These are phyloP conservation scores for Sextonia rubra DNA, from an alignment of 164 flowering plant species.

Conservation along the genomic window DNA sequence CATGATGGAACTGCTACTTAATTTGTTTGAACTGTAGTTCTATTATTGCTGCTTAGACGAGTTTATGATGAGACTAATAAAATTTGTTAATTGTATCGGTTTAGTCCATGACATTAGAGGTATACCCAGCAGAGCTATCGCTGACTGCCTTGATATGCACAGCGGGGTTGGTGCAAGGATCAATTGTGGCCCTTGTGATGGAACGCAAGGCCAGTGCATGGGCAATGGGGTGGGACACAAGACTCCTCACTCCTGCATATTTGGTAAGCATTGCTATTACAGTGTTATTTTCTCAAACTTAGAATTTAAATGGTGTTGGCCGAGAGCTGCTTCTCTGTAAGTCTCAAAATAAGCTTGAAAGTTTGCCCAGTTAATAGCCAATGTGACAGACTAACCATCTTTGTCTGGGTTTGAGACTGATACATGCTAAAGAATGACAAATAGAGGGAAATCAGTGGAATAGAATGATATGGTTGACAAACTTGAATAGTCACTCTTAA, in stretches of 20 bases:
- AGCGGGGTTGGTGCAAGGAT: constrained; percentile 59
- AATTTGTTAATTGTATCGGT: background rate
- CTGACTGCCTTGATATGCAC: constrained; percentile 63
- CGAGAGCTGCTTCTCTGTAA: too few species aligned
- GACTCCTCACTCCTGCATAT: constrained; percentile 73
- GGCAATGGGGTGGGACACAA: constrained; percentile 74
- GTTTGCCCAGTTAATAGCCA: too few species aligned
- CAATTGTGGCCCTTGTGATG: constrained; percentile 51
- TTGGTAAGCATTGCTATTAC: constrained; percentile 36
- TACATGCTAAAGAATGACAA: too few species aligned
- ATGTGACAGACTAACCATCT: too few species aligned
- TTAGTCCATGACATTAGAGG: constrained; percentile 65
- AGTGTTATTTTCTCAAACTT: too few species aligned
- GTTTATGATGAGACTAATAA: background rate
- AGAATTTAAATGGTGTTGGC: background rate
- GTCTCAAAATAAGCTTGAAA: background rate
- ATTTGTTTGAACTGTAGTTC: too few species aligned
- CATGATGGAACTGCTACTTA: background rate
- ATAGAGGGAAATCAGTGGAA: too few species aligned
- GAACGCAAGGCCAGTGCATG: constrained; percentile 57
- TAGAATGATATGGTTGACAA: background rate
- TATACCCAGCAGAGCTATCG: constrained; percentile 83
- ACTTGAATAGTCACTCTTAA: background rate
- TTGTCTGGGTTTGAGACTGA: too few species aligned
- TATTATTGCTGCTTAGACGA: too few species aligned